Evolutionary conservation across 192 early-diverging fungal species (phyloP).

Genomic region (Piromyces sp.): DNA sequence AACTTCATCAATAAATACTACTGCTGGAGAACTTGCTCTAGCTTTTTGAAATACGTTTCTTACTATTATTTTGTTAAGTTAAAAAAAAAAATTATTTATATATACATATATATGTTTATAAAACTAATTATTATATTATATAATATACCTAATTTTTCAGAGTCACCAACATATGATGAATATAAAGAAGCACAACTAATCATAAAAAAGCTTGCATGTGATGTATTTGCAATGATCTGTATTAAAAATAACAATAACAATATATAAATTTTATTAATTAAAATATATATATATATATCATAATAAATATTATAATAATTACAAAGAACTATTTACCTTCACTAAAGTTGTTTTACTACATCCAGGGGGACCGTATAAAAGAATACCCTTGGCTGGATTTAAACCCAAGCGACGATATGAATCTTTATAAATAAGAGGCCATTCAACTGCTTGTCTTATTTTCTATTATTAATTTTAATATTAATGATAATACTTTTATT

Average conservation of each 20-base stretch:
- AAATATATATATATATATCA: background rate
- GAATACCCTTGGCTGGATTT: slow-evolving; percentile 61
- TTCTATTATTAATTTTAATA: slow-evolving; percentile 7
- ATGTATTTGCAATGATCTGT: slow-evolving; percentile 58
- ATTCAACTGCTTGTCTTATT: slow-evolving; percentile 70
- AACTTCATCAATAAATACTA: slow-evolving; percentile 94
- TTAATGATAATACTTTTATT: too few species aligned
- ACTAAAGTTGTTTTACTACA: slow-evolving; percentile 89
- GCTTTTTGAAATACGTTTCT: slow-evolving; percentile 66
- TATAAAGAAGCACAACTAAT: slow-evolving; percentile 65
- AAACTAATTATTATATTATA: too few species aligned
- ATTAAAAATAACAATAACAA: background rate
- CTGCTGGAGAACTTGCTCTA: slow-evolving; percentile 52
- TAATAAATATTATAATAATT: background rate
- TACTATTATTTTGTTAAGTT: slow-evolving; percentile 16
- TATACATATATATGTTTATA: too few species aligned
- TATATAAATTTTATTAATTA: background rate
- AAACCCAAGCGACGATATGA: slow-evolving; percentile 61
- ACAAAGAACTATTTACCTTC: background rate
- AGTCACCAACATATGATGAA: slow-evolving; percentile 69
- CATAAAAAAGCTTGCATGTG: slow-evolving; percentile 51
- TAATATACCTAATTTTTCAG: slow-evolving; percentile 53
- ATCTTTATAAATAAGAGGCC: slow-evolving; percentile 58
- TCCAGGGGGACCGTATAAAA: slow-evolving; percentile 94
- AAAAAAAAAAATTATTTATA: background rate